Evolutionary conservation across 495 filamentous ascomycete species (phyloP).

Genomic region (Lasiosphaeriaceae sp.): DNA sequence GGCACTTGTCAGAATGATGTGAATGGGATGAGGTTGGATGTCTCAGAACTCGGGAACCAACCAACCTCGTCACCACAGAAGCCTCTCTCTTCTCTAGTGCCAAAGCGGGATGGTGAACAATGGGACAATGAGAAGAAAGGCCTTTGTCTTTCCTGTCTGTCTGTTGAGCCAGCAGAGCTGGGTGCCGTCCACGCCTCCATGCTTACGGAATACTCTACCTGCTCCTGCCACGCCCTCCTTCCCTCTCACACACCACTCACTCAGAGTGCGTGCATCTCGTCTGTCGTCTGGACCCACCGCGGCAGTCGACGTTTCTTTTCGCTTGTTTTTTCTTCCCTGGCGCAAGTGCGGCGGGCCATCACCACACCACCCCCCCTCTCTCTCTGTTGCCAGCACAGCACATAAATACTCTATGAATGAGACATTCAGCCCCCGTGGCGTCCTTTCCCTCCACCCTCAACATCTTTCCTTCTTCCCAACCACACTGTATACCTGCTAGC

Average conservation of each 20-base stretch:
- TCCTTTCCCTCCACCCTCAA: background rate
- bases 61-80: too few relatives aligned
- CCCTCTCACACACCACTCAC: background rate
- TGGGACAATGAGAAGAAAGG: too few relatives aligned
- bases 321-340: background rate
- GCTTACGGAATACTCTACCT: background rate
- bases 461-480: slow-evolving; percentile 4
- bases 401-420: slow-evolving; percentile 3
- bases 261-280: background rate
- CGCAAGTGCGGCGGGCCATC: background rate
- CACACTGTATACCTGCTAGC: background rate
- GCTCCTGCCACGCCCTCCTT: background rate
- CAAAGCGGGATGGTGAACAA: too few relatives aligned
- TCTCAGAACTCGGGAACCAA: too few relatives aligned
- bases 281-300: background rate
- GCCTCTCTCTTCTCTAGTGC: too few relatives aligned
- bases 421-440: background rate
- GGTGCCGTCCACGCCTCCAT: background rate
- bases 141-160: too few relatives aligned
- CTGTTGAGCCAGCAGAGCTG: too few relatives aligned
- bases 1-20: too few relatives aligned
- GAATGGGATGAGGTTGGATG: too few relatives aligned
- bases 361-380: background rate
- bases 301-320: background rate
- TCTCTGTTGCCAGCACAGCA: background rate